phyloP scores from a whole-genome alignment of 768 basidiomycete species.

The Amanita phalloides region DNA sequence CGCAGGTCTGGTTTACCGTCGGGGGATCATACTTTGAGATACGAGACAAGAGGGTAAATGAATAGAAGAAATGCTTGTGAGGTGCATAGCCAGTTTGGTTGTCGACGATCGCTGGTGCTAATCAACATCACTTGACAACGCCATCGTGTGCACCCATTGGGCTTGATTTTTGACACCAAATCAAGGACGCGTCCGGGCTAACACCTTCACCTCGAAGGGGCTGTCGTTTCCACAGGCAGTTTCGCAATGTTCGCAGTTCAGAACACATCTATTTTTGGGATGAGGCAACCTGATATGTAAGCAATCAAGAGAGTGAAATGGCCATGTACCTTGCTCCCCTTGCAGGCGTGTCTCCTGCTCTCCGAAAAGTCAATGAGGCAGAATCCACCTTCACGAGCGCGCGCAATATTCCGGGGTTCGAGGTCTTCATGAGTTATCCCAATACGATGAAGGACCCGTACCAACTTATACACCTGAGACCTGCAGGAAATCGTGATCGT shows the following conservation, averaged over 20 bases:
- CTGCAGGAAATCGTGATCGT: constrained; percentile 11
- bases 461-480: constrained; percentile 11
- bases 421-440: constrained; percentile 12
- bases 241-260: constrained; percentile 12
- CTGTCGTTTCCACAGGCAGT: constrained; percentile 14
- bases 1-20: too few relatives aligned
- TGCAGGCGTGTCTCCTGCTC: constrained; percentile 10
- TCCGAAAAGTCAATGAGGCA: constrained; percentile 12
- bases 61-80: too few relatives aligned
- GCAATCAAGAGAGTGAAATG: constrained; percentile 2
- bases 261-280: constrained; percentile 9
- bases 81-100: too few relatives aligned
- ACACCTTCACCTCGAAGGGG: background rate
- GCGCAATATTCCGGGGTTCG: constrained; percentile 11
- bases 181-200: too few relatives aligned
- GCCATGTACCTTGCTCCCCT: constrained; percentile 7
- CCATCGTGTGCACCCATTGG: too few relatives aligned
- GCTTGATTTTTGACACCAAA: too few relatives aligned
- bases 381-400: constrained; percentile 10
- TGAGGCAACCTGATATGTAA: constrained; percentile 6
- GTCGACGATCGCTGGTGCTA: too few relatives aligned
- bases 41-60: too few relatives aligned
- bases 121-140: too few relatives aligned
- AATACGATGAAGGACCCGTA: constrained; percentile 11
- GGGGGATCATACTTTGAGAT: too few relatives aligned